Base-by-base conservation (phyloP, 2,329 filamentous ascomycete species). In the Colletotrichum godetiae region DNA sequence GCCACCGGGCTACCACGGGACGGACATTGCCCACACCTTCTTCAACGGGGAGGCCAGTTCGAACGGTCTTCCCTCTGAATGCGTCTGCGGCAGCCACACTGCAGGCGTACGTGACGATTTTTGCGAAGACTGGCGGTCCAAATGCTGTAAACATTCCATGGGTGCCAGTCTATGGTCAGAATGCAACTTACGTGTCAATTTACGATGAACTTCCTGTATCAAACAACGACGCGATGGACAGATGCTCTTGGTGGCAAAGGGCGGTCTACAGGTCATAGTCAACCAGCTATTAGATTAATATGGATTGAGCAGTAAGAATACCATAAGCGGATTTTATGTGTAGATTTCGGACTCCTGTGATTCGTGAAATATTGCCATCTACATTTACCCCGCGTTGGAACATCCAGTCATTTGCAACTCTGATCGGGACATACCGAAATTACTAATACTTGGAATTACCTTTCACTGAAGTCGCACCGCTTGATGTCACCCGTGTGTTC, bases 51-150 rank as follows among this genome's bases (percentile, higher is more conserved):
- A 35, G 29, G 1, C 29, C 7, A 27, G 42, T 13, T 63, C 7
- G 7, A 4, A 13, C 12, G 29, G 31, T 5, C 1, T n/a, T 13
- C 46, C 46, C n/a, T 4, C n/a, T 55, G 5, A 63, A 63, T 10
- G 46, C n/a, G 8, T 63, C 46, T 3, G 7, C 81, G 3, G 81
- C 82, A 7, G 63, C 55, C 5, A 69, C 74, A 2, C 59, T 84
- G 68, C 82, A 84, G 67, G 64, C 68, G 22, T 84, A 80, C 72
- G 75, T 84, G 10, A 77, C 77, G 4, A 78, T 75, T 33, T 83
- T 82, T 74, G 78, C 75, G 1, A 73, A 75, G 74, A 78, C 64
- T 12, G 81, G 80, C 1, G 75, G 68, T 22, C 80, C 82, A 13
- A 79, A 79, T 35, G 37, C 10, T 24, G 35, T 24, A 3, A 49